Evolutionary conservation across 495 filamentous ascomycete species (phyloP).

Genomic region (Daldinia concentrica): DNA sequence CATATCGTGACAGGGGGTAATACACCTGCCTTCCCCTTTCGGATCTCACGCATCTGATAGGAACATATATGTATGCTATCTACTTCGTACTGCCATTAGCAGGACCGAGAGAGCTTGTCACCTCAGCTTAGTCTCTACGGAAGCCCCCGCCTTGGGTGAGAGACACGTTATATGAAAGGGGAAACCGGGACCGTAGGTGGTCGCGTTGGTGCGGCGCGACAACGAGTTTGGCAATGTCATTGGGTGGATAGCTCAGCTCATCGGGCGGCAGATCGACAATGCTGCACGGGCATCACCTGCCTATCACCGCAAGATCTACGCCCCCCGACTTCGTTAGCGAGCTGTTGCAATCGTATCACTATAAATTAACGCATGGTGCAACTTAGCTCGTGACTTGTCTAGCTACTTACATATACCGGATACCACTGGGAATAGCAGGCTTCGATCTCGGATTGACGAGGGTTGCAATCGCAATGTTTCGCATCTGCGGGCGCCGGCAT

Average conservation of each 20-base stretch:
- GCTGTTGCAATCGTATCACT: slow-evolving; percentile 5
- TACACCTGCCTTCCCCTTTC: slow-evolving; percentile 33
- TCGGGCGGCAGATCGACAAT: slow-evolving; percentile 29
- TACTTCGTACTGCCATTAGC: not conserved
- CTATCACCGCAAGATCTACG: slow-evolving; percentile 38
- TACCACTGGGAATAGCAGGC: not conserved
- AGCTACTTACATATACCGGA: too few species aligned
- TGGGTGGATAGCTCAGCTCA: slow-evolving; percentile 34
- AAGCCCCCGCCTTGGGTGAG: not conserved
- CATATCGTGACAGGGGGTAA: slow-evolving; percentile 6
- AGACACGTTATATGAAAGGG: slow-evolving; percentile 36
- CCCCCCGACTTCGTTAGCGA: not conserved
- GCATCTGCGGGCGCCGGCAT: not conserved
- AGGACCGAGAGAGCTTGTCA: not conserved
- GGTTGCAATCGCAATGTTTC: slow-evolving; percentile 16
- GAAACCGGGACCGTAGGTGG: slow-evolving; percentile 13
- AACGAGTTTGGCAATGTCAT: slow-evolving; percentile 23
- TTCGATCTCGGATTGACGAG: not conserved
- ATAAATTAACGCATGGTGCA: not conserved
- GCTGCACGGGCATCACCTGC: slow-evolving; percentile 23
- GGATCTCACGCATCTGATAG: slow-evolving; percentile 8
- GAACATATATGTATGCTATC: not conserved
- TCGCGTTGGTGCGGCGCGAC: slow-evolving; percentile 11
- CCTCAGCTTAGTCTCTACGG: not conserved
- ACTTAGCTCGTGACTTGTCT: not conserved